Percentiles rank a stretch among this genome's conserved stretches.
Conservation (phyloP, 495 filamentous ascomycete genomes). For the Penicillium verhagenii region DNA sequence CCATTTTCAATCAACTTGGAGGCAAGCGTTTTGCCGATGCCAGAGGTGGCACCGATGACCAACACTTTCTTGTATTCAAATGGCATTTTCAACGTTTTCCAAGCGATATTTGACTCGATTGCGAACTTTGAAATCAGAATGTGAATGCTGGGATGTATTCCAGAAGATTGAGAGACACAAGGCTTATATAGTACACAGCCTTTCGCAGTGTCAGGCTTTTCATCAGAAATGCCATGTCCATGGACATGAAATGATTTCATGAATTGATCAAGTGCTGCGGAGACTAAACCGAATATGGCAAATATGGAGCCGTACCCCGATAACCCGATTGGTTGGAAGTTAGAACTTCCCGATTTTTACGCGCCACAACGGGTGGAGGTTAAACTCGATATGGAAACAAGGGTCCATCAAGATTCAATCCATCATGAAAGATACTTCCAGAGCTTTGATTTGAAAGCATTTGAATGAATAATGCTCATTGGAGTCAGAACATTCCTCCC, state of each 20-base stretch:
- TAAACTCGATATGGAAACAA: conserved; percentile 11
- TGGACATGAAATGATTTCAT: no score
- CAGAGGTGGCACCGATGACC: conserved; percentile 68
- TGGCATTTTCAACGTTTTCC: conserved; percentile 19
- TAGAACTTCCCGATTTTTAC: background rate
- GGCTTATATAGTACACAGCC: background rate
- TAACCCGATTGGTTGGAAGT: background rate
- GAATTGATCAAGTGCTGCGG: conserved; percentile 1
- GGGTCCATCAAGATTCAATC: background rate
- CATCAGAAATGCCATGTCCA: background rate
- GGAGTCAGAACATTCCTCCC: no score
- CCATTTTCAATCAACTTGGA: conserved; percentile 61
- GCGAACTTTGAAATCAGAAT: conserved; percentile 12
- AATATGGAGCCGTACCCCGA: background rate
- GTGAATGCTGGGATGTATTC: background rate
- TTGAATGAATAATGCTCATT: background rate
- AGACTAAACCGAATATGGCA: conserved; percentile 14
- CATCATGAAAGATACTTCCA: background rate
- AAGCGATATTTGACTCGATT: no score
- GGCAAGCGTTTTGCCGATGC: conserved; percentile 67
- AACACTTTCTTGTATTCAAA: conserved; percentile 64
- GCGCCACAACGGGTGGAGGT: conserved; percentile 14
- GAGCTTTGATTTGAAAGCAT: background rate
- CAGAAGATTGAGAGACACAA: background rate
- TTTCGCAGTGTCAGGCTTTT: conserved; percentile 19